phyloP scores from a whole-genome alignment of 106 monocot genomes.

The Dactylorhiza incarnata region DNA sequence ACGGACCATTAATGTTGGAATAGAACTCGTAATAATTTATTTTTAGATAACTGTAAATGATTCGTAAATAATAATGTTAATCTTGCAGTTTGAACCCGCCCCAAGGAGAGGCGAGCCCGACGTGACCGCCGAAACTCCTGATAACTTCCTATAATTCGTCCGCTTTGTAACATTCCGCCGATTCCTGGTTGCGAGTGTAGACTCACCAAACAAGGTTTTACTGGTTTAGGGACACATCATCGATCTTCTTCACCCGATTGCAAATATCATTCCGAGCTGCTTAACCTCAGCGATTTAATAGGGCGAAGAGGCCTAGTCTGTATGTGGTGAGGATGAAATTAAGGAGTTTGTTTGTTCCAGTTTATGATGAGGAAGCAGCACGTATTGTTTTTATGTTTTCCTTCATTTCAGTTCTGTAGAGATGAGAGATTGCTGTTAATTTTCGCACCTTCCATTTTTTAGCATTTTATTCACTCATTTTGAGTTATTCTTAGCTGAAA shows the following conservation, averaged over 20 bases:
- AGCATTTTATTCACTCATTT: background rate
- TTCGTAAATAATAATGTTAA: background rate
- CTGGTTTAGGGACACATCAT: background rate
- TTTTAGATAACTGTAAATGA: background rate
- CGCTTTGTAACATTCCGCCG: background rate
- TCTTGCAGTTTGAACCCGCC: constrained; percentile 79
- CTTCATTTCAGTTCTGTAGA: background rate
- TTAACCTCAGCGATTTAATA: background rate
- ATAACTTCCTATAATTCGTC: constrained; percentile 65
- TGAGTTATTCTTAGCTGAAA: background rate
- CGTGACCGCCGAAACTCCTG: constrained; percentile 86
- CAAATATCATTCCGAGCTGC: background rate
- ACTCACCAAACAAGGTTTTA: no score
- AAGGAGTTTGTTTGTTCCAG: background rate
- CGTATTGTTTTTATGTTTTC: background rate
- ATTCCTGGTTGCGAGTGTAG: constrained; percentile 1
- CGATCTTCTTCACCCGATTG: background rate
- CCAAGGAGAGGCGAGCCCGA: constrained; percentile 94
- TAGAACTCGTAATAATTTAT: no score
- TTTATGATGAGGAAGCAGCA: background rate
- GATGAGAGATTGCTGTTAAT: background rate
- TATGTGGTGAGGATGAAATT: background rate
- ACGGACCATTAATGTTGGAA: no score
- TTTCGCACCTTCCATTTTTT: background rate
- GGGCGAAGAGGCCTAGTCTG: background rate